Percentiles rank a stretch among this genome's conserved stretches.
phyloP scores from a whole-genome alignment of 129 eudicot species.

The Kitagawia praeruptora region DNA sequence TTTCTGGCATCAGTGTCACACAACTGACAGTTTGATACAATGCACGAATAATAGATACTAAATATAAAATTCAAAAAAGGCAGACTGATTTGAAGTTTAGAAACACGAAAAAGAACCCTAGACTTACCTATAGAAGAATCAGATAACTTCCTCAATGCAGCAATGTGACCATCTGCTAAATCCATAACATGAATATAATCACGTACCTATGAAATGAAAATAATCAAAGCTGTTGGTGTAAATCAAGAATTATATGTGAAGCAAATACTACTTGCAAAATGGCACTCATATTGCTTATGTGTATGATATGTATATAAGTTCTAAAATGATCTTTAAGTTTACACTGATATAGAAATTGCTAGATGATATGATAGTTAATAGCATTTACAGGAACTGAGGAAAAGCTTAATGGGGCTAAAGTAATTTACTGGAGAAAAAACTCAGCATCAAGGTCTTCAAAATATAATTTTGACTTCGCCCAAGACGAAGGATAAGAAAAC shows the following conservation, averaged over 20 bases:
- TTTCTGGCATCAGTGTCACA: background rate
- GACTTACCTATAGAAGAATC: conserved; percentile 63
- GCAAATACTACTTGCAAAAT: background rate
- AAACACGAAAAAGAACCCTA: background rate
- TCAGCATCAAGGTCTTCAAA: background rate
- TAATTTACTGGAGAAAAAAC: background rate
- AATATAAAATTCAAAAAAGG: background rate
- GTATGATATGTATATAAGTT: background rate
- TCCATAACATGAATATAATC: conserved; percentile 95
- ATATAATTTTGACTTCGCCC: background rate
- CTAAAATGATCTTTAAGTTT: background rate
- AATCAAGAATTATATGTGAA: background rate
- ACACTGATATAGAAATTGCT: background rate
- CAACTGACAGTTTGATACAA: background rate
- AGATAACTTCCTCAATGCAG: conserved; percentile 72
- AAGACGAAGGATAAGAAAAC: background rate
- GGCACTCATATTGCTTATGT: background rate
- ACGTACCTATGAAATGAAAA: conserved; percentile 51
- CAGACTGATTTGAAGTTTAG: background rate
- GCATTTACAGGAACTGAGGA: background rate
- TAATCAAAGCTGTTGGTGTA: background rate
- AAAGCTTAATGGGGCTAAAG: background rate
- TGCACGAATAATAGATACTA: background rate
- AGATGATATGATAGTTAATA: background rate
- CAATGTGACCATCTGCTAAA: conserved; percentile 90